Percentiles rank a stretch among this genome's conserved stretches.
phyloP scores from a whole-genome alignment of 805 yeast genomes.

The Cyberlindnera galapagoensis region DNA sequence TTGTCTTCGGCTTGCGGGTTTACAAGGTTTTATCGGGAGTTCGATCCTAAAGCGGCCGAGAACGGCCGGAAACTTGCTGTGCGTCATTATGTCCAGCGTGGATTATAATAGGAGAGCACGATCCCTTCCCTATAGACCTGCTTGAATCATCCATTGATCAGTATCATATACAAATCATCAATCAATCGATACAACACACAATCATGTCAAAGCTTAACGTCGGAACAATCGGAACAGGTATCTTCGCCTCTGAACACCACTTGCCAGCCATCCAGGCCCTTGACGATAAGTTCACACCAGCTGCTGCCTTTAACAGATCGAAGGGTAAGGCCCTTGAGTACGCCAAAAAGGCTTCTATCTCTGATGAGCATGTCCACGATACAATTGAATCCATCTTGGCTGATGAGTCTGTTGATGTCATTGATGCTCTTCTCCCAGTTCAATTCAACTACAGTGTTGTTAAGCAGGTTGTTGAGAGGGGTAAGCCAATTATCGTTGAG shows the following conservation, averaged over 20 bases:
- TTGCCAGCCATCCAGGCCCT: slow-evolving; percentile 60
- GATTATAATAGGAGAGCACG: too few species aligned
- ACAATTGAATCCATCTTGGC: slow-evolving; percentile 37
- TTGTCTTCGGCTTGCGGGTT: too few species aligned
- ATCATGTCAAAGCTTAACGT: slow-evolving; percentile 8
- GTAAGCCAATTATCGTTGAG: slow-evolving; percentile 78
- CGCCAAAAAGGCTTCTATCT: slow-evolving; percentile 55
- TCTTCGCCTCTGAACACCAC: slow-evolving; percentile 82
- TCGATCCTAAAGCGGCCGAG: too few species aligned
- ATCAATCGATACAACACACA: not conserved
- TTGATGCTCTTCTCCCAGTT: slow-evolving; percentile 88
- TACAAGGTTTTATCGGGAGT: too few species aligned
- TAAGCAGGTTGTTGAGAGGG: slow-evolving; percentile 59
- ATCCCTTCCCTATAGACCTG: not conserved
- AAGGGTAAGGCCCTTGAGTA: slow-evolving; percentile 75
- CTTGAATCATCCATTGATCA: not conserved
- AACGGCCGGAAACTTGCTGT: too few species aligned
- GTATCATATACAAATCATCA: not conserved
- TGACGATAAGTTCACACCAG: slow-evolving; percentile 46
- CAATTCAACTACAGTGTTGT: slow-evolving; percentile 69
- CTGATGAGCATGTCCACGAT: slow-evolving; percentile 29
- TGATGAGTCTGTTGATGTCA: slow-evolving; percentile 62
- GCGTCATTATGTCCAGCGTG: too few species aligned
- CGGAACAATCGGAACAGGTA: slow-evolving; percentile 67
- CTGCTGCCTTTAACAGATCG: slow-evolving; percentile 80